Conservation (phyloP, 1,284 basidiomycete species). For the Leccinum pachyderme region DNA sequence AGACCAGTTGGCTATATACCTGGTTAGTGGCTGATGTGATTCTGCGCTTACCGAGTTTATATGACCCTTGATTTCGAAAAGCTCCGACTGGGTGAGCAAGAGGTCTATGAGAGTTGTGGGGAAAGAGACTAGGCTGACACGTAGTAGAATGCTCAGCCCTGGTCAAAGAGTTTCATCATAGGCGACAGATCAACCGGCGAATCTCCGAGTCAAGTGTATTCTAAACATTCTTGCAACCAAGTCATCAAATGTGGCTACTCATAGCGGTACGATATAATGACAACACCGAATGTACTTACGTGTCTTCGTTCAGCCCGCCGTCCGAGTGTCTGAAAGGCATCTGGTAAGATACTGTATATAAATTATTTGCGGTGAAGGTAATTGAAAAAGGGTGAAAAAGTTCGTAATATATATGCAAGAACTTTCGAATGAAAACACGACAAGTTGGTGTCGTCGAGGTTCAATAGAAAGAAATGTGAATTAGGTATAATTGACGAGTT, state of each 20-base stretch:
- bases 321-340: slow-evolving; percentile 6
- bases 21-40: too few relatives aligned
- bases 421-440: slow-evolving; percentile 6
- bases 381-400: slow-evolving; percentile 4
- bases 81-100: too few relatives aligned
- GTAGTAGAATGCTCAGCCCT: too few relatives aligned
- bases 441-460: not conserved
- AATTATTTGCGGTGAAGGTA: slow-evolving; percentile 27
- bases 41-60: too few relatives aligned
- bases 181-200: too few relatives aligned
- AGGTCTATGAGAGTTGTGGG: too few relatives aligned
- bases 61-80: too few relatives aligned
- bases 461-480: not conserved
- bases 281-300: not conserved
- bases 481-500: slow-evolving; percentile 57
- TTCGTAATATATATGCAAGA: slow-evolving; percentile 26
- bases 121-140: too few relatives aligned
- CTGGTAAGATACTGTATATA: slow-evolving; percentile 20
- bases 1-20: too few relatives aligned
- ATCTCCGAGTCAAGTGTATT: too few relatives aligned
- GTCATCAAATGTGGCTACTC: not conserved
- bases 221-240: not conserved
- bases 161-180: too few relatives aligned
- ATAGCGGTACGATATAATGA: not conserved
- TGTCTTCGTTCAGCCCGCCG: not conserved